Conservation (phyloP, 331 rosid genomes). For the Dryas integrifolia region DNA sequence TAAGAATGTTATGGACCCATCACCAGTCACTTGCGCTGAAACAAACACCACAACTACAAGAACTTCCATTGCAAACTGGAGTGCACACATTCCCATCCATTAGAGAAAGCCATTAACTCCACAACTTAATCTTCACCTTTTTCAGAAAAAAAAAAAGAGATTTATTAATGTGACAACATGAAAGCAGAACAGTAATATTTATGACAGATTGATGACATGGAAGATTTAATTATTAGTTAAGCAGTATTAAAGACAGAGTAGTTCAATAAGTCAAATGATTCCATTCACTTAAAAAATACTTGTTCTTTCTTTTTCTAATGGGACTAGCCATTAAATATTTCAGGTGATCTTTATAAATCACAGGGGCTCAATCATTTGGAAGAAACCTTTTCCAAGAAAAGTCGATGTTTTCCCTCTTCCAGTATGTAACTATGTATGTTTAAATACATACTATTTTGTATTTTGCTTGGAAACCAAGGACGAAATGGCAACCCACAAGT, state of each 20-base stretch:
- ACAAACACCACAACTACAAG: constrained; percentile 61
- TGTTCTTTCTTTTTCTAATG: neutral
- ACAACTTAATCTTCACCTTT: too few relatives aligned
- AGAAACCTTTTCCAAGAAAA: constrained; percentile 19
- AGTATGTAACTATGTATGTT: neutral
- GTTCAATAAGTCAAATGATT: neutral
- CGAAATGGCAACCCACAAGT: constrained; percentile 36
- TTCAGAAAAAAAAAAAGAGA: too few relatives aligned
- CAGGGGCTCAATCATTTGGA: constrained; percentile 20
- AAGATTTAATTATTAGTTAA: neutral
- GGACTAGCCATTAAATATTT: neutral
- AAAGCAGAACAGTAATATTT: neutral
- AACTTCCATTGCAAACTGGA: neutral
- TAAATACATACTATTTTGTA: constrained; percentile 19
- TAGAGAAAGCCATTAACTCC: neutral
- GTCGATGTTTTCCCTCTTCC: neutral
- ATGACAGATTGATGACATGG: neutral
- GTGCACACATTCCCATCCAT: too few relatives aligned
- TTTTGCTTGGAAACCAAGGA: constrained; percentile 71
- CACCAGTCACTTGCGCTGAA: constrained; percentile 52
- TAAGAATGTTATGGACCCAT: constrained; percentile 68
- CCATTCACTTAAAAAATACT: neutral
- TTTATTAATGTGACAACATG: neutral
- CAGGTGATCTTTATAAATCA: constrained; percentile 13
- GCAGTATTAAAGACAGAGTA: neutral